phyloP scores from a whole-genome alignment of 352 stramenopile genomes.

The Pythium rishiriense region DNA sequence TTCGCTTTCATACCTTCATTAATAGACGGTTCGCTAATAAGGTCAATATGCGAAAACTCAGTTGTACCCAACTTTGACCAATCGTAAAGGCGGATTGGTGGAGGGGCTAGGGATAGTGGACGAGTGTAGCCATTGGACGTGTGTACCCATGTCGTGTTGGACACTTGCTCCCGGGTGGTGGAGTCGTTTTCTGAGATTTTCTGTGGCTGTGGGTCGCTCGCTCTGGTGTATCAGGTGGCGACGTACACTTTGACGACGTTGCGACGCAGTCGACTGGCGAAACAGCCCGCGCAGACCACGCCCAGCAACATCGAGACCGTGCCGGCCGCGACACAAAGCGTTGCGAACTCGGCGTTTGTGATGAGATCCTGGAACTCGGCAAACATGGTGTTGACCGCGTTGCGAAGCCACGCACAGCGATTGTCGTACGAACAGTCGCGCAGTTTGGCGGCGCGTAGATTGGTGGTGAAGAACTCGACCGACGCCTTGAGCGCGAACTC shows the following conservation, averaged over 20 bases:
- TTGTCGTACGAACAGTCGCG: slow-evolving; percentile 53
- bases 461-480: slow-evolving; percentile 59
- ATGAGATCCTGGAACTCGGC: slow-evolving; percentile 48
- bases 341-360: slow-evolving; percentile 36
- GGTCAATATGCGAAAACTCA: no score
- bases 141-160: slow-evolving; percentile 8
- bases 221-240: slow-evolving; percentile 25
- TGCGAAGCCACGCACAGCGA: slow-evolving; percentile 61
- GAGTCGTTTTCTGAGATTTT: no score
- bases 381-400: slow-evolving; percentile 45
- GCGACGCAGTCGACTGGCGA: slow-evolving; percentile 44
- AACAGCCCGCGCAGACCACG: slow-evolving; percentile 38
- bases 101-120: slow-evolving; percentile 17
- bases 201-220: no score
- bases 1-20: no score
- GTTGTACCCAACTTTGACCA: no score
- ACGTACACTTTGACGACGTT: slow-evolving; percentile 65
- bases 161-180: no score
- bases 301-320: slow-evolving; percentile 33
- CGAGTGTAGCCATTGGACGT: slow-evolving; percentile 23
- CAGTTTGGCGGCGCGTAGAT: slow-evolving; percentile 53
- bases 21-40: no score
- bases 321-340: slow-evolving; percentile 34
- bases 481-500: slow-evolving; percentile 60
- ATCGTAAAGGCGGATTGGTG: slow-evolving; percentile 1